Evolutionary conservation across 768 basidiomycete genomes (phyloP), one percentile per base, ranked within the genome.

Genomic region (Naematelia encephala): DNA sequence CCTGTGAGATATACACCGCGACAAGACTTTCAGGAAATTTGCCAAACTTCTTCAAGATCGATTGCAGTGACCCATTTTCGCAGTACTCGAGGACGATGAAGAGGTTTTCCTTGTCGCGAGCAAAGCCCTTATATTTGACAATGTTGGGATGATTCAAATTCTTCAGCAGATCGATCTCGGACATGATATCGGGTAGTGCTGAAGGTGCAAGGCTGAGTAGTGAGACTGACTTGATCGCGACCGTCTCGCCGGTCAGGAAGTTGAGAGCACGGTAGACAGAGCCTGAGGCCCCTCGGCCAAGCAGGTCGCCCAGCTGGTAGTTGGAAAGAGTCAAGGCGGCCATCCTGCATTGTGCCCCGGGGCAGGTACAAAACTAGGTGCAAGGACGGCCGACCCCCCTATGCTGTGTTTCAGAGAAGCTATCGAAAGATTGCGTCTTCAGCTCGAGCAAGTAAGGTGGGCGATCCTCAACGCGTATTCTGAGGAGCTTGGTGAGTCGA

Each of bases 61-160:
- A 89, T 75, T 94, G 90, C 5, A 99, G 81, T 4, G 91, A 96
- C 16, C 96, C 96, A 72, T 99, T 99, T 82, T 99, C 96, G 80
- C 96, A 98, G 44, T 72, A 91, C 87, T 97, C 96, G 48, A 99
- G 83, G 67, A 99, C 91, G 78, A 99, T 99, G 78, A 94, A 94
- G 60, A 99, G 81, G 76, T 86, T 91, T 70, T 96, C 90, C 56
- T 86, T 85, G 52, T 91, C 93, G 80, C 92, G 91, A 74, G 91
- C 90, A 69, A 94, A 98, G 12, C 96, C 96, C 72, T 94, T 93
- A 81, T 99, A 99, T 79, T 99, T 94, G 74, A 98, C 96, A 74
- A 99, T 98, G 76, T 98, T 98, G 43, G 87, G 82, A 75, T 98
- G 91, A 67, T 94, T 89, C 60, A 99, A 82, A 77, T 96, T 98